These are phyloP conservation scores for Dinochytrium kinnereticum DNA, from an alignment of 371 early-diverging fungal species.

Conservation along the genomic window DNA sequence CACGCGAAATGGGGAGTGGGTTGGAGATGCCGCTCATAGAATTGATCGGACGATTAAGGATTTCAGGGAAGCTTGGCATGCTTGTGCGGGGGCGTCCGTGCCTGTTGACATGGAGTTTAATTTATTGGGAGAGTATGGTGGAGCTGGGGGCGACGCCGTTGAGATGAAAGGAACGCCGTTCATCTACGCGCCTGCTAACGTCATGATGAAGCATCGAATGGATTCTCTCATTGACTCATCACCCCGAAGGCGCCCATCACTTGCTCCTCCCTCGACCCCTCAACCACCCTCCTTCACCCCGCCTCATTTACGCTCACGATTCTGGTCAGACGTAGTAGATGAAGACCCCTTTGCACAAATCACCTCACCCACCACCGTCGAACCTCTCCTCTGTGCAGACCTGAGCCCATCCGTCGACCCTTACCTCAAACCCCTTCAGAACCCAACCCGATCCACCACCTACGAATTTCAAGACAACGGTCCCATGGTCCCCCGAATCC, in stretches of 20 bases:
- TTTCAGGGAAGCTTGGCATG: conserved; percentile 29
- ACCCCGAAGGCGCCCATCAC: no score
- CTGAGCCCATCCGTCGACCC: neutral
- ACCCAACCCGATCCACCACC: neutral
- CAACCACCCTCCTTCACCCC: no score
- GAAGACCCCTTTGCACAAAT: neutral
- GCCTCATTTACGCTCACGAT: neutral
- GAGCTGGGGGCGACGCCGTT: conserved; percentile 10
- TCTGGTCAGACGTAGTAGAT: neutral
- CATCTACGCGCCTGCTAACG: neutral
- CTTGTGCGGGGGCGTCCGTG: conserved; percentile 26
- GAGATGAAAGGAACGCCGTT: conserved; percentile 2
- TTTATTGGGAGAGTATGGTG: conserved; percentile 18
- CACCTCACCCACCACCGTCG: neutral
- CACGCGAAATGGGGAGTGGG: conserved; percentile 45
- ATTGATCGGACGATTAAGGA: conserved; percentile 17
- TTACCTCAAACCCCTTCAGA: neutral
- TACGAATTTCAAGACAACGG: neutral
- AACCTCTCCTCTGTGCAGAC: neutral
- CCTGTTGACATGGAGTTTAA: conserved; percentile 32
- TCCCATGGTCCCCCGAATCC: neutral
- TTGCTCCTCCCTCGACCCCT: no score
- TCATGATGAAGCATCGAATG: neutral
- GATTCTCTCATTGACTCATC: neutral
- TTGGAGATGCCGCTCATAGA: conserved; percentile 38